A percentile compares a stretch with the other conserved stretches of the same genome.
These are phyloP conservation scores for Jaapia argillacea DNA, from an alignment of 768 basidiomycete genomes.

Conservation along the genomic window DNA sequence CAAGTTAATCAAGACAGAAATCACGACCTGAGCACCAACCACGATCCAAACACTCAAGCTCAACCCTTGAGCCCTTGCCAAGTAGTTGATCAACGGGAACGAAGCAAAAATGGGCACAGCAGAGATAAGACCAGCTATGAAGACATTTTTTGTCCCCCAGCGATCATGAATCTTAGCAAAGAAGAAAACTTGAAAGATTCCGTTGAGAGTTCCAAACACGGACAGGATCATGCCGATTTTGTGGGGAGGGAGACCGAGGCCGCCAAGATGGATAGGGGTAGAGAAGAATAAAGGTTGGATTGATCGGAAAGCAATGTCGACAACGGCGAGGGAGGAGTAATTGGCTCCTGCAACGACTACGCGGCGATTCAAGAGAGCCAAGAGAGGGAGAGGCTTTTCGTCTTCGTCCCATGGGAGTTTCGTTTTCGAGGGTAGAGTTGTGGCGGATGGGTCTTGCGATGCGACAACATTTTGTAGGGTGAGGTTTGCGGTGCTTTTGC, in stretches of 20 bases:
- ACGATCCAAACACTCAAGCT: constrained; percentile 48
- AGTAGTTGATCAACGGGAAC: constrained; percentile 50
- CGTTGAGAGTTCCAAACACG: constrained; percentile 51
- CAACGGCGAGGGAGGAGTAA: constrained; percentile 51
- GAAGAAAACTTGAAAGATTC: constrained; percentile 54
- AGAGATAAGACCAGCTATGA: constrained; percentile 36
- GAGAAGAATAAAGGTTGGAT: constrained; percentile 64
- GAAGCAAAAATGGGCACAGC: constrained; percentile 42
- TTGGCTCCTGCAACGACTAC: constrained; percentile 56
- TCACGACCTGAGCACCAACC: constrained; percentile 37
- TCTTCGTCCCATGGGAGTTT: constrained; percentile 7
- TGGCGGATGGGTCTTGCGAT: constrained; percentile 7
- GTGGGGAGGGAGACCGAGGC: constrained; percentile 58
- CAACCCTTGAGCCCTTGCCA: constrained; percentile 42
- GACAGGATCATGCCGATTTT: constrained; percentile 59
- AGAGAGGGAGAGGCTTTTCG: constrained; percentile 33
- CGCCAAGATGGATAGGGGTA: constrained; percentile 58
- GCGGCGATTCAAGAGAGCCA: constrained; percentile 37
- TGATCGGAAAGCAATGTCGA: constrained; percentile 58
- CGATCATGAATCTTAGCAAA: constrained; percentile 51
- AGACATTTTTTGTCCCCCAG: constrained; percentile 57
- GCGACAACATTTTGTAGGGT: constrained; percentile 7
- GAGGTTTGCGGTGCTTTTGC: constrained; percentile 9
- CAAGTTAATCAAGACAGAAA: constrained; percentile 38
- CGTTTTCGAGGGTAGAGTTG: constrained; percentile 1